Conservation (phyloP, 768 basidiomycete species). For the Collybiopsis luxurians region DNA sequence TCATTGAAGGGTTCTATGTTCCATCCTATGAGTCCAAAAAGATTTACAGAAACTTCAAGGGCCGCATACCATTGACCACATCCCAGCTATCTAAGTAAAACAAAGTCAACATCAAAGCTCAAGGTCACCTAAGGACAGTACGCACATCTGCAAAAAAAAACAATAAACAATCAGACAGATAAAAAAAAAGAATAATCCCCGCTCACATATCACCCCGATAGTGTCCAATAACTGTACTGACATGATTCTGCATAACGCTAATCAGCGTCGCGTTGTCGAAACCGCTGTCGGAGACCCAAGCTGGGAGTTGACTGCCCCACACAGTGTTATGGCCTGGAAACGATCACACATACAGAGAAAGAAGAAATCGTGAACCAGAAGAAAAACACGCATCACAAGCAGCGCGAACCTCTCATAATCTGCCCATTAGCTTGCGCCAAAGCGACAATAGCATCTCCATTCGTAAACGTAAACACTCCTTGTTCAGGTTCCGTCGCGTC, state of each 20-base stretch:
- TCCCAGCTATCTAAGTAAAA: slow-evolving; percentile 28
- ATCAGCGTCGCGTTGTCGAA: slow-evolving; percentile 41
- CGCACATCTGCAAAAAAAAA: slow-evolving; percentile 5
- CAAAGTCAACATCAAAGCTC: neutral
- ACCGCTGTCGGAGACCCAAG: slow-evolving; percentile 43
- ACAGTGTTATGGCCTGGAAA: slow-evolving; percentile 42
- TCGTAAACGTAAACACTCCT: slow-evolving; percentile 43
- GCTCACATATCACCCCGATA: slow-evolving; percentile 52
- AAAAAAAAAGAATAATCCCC: neutral
- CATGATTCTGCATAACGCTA: slow-evolving; percentile 46
- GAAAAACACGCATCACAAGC: no score
- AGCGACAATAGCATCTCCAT: slow-evolving; percentile 41
- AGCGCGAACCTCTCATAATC: slow-evolving; percentile 37
- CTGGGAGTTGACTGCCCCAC: slow-evolving; percentile 52
- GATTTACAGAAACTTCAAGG: neutral
- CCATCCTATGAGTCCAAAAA: no score
- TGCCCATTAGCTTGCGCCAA: slow-evolving; percentile 45
- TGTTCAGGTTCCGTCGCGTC: slow-evolving; percentile 50
- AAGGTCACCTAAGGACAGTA: neutral
- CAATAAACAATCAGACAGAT: neutral
- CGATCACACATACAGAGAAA: neutral
- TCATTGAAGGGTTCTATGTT: slow-evolving; percentile 46
- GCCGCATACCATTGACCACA: slow-evolving; percentile 31
- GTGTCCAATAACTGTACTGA: slow-evolving; percentile 46
- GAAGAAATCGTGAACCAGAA: no score